Conservation (phyloP, 495 filamentous ascomycete genomes). For the Letharia columbiana region DNA sequence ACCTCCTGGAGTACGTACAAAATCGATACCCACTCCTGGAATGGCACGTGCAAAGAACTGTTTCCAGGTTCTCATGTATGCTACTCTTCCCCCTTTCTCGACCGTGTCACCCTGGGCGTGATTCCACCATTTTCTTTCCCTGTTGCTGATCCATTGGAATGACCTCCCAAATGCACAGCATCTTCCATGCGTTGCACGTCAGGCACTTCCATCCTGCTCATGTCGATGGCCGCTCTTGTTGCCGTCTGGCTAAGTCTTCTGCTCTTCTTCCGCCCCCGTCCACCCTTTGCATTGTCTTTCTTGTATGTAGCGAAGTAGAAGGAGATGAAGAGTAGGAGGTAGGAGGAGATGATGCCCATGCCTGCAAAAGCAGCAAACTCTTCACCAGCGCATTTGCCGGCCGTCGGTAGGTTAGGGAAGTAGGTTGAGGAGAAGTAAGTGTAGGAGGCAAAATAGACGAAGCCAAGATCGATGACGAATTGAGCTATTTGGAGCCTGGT, state of each 20-base stretch:
- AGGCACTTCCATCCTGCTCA: slow-evolving; percentile 45
- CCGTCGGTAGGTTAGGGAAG: slow-evolving; percentile 74
- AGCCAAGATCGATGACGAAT: slow-evolving; percentile 56
- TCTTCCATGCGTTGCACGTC: slow-evolving; percentile 27
- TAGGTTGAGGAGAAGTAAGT: slow-evolving; percentile 92
- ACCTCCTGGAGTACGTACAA: neutral
- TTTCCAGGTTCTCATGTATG: neutral
- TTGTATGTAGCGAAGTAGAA: slow-evolving; percentile 98
- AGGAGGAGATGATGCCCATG: slow-evolving; percentile 82
- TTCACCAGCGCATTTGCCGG: slow-evolving; percentile 84
- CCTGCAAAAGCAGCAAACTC: slow-evolving; percentile 95
- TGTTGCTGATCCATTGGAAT: slow-evolving; percentile 8
- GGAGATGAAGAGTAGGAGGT: slow-evolving; percentile 94
- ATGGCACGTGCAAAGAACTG: neutral
- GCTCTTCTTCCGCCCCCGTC: slow-evolving; percentile 27
- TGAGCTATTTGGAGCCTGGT: slow-evolving; percentile 50
- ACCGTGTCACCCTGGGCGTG: slow-evolving; percentile 21
- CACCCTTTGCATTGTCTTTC: slow-evolving; percentile 56
- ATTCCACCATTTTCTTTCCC: slow-evolving; percentile 18
- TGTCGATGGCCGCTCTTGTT: slow-evolving; percentile 45
- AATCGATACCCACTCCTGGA: neutral
- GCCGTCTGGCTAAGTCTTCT: slow-evolving; percentile 45
- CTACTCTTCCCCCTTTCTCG: slow-evolving; percentile 20
- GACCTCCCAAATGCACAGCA: slow-evolving; percentile 11
- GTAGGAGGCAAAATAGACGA: slow-evolving; percentile 93